Evolutionary conservation across 345 rosid species (phyloP), one percentile per base, ranked within the genome.

Genomic region (Bretschneidera sinensis): DNA sequence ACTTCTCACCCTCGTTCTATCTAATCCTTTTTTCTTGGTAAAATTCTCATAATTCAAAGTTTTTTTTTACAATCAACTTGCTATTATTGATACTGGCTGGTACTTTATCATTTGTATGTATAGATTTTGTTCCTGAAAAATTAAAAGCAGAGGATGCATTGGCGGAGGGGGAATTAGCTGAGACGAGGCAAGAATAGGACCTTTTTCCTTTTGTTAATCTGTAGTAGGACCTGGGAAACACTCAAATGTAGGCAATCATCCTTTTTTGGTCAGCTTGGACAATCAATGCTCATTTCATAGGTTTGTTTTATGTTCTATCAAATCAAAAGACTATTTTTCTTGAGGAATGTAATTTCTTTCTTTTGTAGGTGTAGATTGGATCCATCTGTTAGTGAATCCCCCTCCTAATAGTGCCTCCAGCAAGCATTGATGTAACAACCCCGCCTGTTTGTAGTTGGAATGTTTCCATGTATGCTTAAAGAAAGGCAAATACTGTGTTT

Each of bases 81-180:
- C 54, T 9, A 59, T 24, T 31, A 25, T 28, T 54, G 19, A 24
- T 39, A 1, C 58, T 56, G 33, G 5, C 7, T 51, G n/a, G 23
- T 22, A 14, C 21, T 43, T 0, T 4, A 25, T 62, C 33, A 55
- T 70, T n/a, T n/a, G 51, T 62, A 47, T 45, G n/a, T 57, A 58
- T 64, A 89, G 98, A 92, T 75, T 79, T 71, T 59, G 91, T 87
- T 70, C 98, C 96, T 43, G 81, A 72, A 81, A 87, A 83, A 78
- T 24, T 85, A 43, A 83, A 79, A 68, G 89, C 85, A 17, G 81
- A 71, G 59, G 81, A 72, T 57, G 96, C 92, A 9, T 69, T 84
- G 71, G 74, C 78, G 24, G 79, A 78, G 60, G 74, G 73, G 62
- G 68, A 76, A 54, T 57, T 34, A 53, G 20, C 51, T 11, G 73